phyloP scores from a whole-genome alignment of 83 land plant species.

The Picea mariana region DNA sequence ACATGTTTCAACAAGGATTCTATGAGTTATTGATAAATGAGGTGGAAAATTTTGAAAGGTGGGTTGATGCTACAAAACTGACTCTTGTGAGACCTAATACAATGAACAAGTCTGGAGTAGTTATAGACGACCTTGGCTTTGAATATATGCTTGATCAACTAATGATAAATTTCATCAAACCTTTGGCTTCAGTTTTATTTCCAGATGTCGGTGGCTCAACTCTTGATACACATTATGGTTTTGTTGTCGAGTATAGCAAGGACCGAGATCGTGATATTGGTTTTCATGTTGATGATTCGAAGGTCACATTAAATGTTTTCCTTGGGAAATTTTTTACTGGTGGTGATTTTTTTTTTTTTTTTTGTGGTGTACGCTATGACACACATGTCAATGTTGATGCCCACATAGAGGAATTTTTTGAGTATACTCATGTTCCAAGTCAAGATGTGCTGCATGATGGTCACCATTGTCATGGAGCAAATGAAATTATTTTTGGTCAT shows the following conservation, averaged over 20 bases:
- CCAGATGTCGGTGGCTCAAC: too few relatives aligned
- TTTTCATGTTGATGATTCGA: constrained; percentile 98
- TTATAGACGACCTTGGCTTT: too few relatives aligned
- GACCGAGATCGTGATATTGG: constrained; percentile 90
- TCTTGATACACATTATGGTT: too few relatives aligned
- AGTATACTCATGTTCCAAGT: constrained; percentile 92
- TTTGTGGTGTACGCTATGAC: constrained; percentile 93
- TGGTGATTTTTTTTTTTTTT: constrained; percentile 82
- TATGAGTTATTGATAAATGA: too few relatives aligned
- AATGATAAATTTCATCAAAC: constrained; percentile 19
- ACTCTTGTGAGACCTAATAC: too few relatives aligned
- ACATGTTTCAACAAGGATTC: constrained; percentile 79
- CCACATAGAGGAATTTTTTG: constrained; percentile 85
- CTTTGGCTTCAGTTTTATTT: too few relatives aligned
- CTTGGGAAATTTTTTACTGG: constrained; percentile 89
- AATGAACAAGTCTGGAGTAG: too few relatives aligned
- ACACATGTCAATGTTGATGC: constrained; percentile 92
- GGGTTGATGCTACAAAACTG: too few relatives aligned
- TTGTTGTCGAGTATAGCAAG: constrained; percentile 8
- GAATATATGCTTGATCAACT: constrained; percentile 67
- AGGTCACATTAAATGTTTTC: constrained; percentile 94
- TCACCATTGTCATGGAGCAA: constrained; percentile 97
- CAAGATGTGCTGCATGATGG: constrained; percentile 91
- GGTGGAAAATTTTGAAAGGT: too few relatives aligned
- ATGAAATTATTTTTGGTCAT: constrained; percentile 78